Conservation (phyloP, 1,284 basidiomycete species). For the Pseudozyma flocculosa region DNA sequence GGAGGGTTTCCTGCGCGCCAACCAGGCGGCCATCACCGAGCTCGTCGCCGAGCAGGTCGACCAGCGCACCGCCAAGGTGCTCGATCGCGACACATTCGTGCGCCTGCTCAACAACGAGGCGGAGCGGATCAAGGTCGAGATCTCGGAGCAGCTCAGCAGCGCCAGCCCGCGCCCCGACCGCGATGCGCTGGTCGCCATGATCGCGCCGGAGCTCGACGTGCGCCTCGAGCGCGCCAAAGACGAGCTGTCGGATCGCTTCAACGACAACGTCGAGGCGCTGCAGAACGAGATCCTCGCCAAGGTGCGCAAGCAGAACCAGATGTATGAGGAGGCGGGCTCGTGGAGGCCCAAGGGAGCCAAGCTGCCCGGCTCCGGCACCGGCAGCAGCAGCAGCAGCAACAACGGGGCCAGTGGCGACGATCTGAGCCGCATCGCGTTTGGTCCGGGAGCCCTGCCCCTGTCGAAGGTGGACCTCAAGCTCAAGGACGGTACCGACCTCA, state of each 20-base stretch:
- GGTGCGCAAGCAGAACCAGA: conserved; percentile 38
- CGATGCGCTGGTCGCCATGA: too few species aligned
- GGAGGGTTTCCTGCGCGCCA: conserved; percentile 3
- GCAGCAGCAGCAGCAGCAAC: background rate
- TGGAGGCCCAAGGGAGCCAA: conserved; percentile 8
- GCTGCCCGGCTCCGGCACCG: background rate
- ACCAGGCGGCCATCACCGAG: conserved; percentile 2
- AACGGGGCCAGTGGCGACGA: background rate
- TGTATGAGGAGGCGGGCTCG: conserved; percentile 37
- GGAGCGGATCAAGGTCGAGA: conserved; percentile 45
- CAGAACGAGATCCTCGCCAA: conserved; percentile 39
- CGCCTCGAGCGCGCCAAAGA: too few species aligned
- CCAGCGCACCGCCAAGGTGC: background rate
- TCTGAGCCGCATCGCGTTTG: background rate
- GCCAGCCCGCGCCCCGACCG: conserved; percentile 48
- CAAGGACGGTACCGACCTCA: background rate
- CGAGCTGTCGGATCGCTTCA: conserved; percentile 45
- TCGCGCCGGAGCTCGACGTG: conserved; percentile 52
- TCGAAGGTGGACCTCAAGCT: background rate
- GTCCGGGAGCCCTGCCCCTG: background rate
- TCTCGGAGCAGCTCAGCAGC: conserved; percentile 45
- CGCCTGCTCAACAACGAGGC: conserved; percentile 57
- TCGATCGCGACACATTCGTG: conserved; percentile 8
- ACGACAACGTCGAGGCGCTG: conserved; percentile 43
- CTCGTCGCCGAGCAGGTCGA: background rate